Percentiles rank a stretch among this genome's conserved stretches.
Evolutionary conservation across 2,329 filamentous ascomycete genomes (phyloP).

Genomic region (Aaosphaeria pasadenensis): DNA sequence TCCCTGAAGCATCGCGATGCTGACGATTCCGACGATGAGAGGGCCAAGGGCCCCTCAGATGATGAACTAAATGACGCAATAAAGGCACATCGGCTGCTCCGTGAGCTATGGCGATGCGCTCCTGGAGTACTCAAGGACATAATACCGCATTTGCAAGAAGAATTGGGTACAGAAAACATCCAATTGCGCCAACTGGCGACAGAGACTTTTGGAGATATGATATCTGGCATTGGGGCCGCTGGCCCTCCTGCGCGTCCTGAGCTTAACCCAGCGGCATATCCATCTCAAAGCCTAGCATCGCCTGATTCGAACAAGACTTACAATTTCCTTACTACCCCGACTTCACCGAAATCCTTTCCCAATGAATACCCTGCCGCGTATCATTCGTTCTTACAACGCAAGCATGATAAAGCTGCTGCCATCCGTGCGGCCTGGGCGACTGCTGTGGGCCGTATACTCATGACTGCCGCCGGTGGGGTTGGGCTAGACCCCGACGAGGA

Average conservation of each 20-base stretch:
- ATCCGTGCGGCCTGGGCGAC: constrained; percentile 87
- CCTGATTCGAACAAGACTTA: constrained; percentile 35
- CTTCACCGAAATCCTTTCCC: constrained; percentile 85
- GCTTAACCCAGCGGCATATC: constrained; percentile 81
- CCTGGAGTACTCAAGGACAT: constrained; percentile 89
- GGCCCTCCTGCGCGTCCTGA: constrained; percentile 71
- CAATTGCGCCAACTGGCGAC: constrained; percentile 84
- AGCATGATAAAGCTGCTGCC: constrained; percentile 78
- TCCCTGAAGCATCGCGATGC: constrained; percentile 40
- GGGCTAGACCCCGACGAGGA: constrained; percentile 84
- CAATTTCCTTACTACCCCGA: constrained; percentile 73
- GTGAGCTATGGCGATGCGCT: constrained; percentile 90
- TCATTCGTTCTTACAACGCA: constrained; percentile 77
- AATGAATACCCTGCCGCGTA: constrained; percentile 78
- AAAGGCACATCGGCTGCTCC: constrained; percentile 84
- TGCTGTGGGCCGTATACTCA: constrained; percentile 77
- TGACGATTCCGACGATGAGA: constrained; percentile 45
- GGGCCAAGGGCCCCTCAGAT: constrained; percentile 64
- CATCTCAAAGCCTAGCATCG: constrained; percentile 60
- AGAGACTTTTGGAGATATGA: constrained; percentile 92
- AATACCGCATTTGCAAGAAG: constrained; percentile 87
- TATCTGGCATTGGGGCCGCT: constrained; percentile 87
- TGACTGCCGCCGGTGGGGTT: constrained; percentile 88
- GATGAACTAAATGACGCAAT: constrained; percentile 82
- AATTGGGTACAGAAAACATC: constrained; percentile 85